Evolutionary conservation across 352 stramenopile species (phyloP).

Genomic region (Blastocystis sp.): DNA sequence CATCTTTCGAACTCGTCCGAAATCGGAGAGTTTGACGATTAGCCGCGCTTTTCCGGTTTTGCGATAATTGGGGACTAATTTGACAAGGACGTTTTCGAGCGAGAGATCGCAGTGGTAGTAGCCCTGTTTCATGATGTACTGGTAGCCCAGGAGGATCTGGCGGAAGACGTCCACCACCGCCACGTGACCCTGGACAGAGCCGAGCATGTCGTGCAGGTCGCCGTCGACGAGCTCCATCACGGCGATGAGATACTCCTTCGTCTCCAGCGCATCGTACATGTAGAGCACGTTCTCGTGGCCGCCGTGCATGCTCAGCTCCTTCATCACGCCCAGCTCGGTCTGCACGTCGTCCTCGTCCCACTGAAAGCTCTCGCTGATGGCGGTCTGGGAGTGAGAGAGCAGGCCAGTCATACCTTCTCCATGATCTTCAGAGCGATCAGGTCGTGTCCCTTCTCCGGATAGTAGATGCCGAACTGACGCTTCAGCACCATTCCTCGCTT

Average conservation of each 20-base stretch:
- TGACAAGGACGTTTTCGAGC: conserved; percentile 50
- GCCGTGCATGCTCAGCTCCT: conserved; percentile 4
- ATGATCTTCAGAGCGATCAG: conserved; percentile 55
- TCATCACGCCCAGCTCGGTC: conserved; percentile 58
- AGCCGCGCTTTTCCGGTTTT: neutral
- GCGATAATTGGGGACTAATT: conserved; percentile 55
- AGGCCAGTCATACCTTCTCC: neutral
- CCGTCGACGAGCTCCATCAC: conserved; percentile 60
- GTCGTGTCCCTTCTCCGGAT: conserved; percentile 14
- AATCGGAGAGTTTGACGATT: conserved; percentile 48
- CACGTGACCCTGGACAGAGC: neutral
- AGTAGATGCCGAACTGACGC: conserved; percentile 51
- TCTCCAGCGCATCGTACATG: conserved; percentile 37
- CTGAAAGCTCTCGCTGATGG: conserved; percentile 24
- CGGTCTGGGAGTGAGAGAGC: neutral
- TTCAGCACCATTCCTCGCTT: conserved; percentile 40
- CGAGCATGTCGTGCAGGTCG: conserved; percentile 52
- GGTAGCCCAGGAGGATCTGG: conserved; percentile 44
- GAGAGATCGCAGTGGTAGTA: conserved; percentile 61
- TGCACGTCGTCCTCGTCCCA: conserved; percentile 62
- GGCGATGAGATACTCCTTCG: conserved; percentile 53
- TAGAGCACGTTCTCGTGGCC: conserved; percentile 55
- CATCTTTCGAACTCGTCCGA: conserved; percentile 30
- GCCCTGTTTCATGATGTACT: conserved; percentile 26
- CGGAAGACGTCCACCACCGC: conserved; percentile 1